Percentiles rank a stretch among this genome's conserved stretches.
Evolutionary conservation across 2,329 filamentous ascomycete species (phyloP).

Genomic region (Neonectria ditissima): DNA sequence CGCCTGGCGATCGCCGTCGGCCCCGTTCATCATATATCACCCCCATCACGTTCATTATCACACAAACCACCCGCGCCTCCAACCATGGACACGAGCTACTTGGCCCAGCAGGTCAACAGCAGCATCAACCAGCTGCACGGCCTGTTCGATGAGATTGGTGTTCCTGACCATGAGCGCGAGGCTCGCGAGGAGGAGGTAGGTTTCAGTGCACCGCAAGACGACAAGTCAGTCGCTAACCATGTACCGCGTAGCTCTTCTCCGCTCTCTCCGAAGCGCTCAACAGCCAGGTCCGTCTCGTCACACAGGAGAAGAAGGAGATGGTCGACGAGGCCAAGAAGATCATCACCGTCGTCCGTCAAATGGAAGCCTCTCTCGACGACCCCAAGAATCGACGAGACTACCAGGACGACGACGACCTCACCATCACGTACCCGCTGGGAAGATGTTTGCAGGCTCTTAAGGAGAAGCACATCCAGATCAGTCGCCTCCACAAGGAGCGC

Average conservation of each 20-base stretch:
- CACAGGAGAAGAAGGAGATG: conserved; percentile 88
- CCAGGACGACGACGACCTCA: conserved; percentile 74
- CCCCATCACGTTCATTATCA: conserved; percentile 30
- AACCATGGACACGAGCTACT: conserved; percentile 88
- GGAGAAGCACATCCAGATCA: conserved; percentile 85
- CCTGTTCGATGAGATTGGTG: conserved; percentile 96
- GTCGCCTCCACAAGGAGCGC: conserved; percentile 86
- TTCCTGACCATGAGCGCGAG: conserved; percentile 93
- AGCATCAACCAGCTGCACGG: conserved; percentile 94
- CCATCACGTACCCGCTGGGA: conserved; percentile 85
- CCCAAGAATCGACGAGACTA: conserved; percentile 73
- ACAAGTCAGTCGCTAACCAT: conserved; percentile 23
- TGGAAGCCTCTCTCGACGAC: conserved; percentile 91
- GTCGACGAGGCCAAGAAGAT: conserved; percentile 89
- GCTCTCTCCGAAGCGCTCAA: conserved; percentile 92
- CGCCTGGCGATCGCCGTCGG: conserved; percentile 18
- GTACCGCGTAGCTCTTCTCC: conserved; percentile 77
- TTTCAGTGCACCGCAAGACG: background rate
- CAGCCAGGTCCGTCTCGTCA: conserved; percentile 87
- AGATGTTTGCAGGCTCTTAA: conserved; percentile 83
- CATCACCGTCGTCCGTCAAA: conserved; percentile 88
- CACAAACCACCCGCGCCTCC: conserved; percentile 17
- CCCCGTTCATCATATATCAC: conserved; percentile 30
- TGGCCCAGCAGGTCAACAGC: conserved; percentile 93
- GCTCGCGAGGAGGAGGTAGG: conserved; percentile 87